Evolutionary conservation across 768 basidiomycete genomes (phyloP), one percentile per base, ranked within the genome.

Genomic region (Plicaturopsis crispa): DNA sequence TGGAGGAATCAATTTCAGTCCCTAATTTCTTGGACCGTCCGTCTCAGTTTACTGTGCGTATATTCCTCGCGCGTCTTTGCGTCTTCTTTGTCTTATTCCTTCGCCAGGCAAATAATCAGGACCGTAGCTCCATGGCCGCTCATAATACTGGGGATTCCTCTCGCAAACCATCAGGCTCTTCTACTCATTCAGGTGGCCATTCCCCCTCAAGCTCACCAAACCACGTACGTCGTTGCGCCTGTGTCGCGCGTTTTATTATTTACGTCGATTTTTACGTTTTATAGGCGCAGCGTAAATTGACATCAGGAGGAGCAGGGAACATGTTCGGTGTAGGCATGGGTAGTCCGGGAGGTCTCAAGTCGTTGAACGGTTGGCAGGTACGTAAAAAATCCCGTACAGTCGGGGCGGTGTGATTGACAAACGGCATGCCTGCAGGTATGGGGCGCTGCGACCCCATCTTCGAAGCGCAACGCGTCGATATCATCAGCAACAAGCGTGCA

Each of bases 141-240:
- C 65, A 49, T 40, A 39, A 44, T 45, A 55, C 47, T 48, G 65
- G 60, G 33, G 62, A 67, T 48, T 64, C 71, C 31, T 70, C 79
- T 17, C 74, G 78, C 51, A 82, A 83, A 51, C 76, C 79, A 30
- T 82, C 83, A 23, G 74, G 72, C 39, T 80, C 82, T 19, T 79
- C 81, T n/a, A 70, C 72, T 13, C 78, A 72, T 42, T 81, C 81
- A 34, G 64, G 67, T 33, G 66, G 70, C 21, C 80, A 72, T 49
- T 83, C 83, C 2, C 80, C 83, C 0, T 61, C 75, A 26, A 62
- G 63, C 34, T 77, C 81, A 17, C 77, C 80, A 14, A 65, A 62
- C 49, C 70, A 72, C 54, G 82, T 84, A 53, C 44, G 69, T 60
- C 13, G 4, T 16, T 23, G 37, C 26, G 22, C 45, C n/a, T 33